These are phyloP conservation scores for Podaxis mareebaensis DNA, from an alignment of 768 basidiomycete species.

Conservation along the genomic window DNA sequence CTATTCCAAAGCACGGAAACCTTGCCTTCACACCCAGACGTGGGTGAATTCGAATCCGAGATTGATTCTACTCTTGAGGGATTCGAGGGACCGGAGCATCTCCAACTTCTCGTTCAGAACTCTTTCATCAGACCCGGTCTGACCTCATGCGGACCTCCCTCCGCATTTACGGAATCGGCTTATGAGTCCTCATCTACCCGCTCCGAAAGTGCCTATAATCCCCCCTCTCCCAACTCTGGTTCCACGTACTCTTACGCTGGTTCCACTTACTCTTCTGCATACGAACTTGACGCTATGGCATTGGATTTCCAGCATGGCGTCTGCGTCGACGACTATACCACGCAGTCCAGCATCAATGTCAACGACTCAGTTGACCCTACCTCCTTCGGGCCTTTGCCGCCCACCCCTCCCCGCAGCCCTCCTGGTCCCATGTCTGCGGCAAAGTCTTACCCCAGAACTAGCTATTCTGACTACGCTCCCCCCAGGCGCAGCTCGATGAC, in stretches of 20 bases:
- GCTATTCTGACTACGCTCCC: conserved; percentile 66
- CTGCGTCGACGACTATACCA: conserved; percentile 55
- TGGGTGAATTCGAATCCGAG: conserved; percentile 69
- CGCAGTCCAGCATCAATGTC: conserved; percentile 36
- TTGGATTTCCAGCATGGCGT: conserved; percentile 72
- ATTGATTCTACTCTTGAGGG: conserved; percentile 71
- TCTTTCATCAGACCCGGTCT: conserved; percentile 57
- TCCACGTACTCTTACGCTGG: conserved; percentile 25
- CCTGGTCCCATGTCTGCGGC: conserved; percentile 36
- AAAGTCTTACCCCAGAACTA: conserved; percentile 46
- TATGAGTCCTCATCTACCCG: conserved; percentile 69
- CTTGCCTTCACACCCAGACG: conserved; percentile 76
- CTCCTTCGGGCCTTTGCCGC: conserved; percentile 58
- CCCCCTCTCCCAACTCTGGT: conserved; percentile 51
- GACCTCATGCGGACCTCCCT: conserved; percentile 72
- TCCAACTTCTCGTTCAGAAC: conserved; percentile 27
- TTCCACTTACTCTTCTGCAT: conserved; percentile 46
- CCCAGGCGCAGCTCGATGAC: conserved; percentile 48
- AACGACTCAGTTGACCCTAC: conserved; percentile 55
- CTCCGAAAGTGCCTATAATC: conserved; percentile 72
- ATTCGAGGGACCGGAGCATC: conserved; percentile 62
- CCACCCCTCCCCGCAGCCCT: conserved; percentile 57
- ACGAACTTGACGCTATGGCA: conserved; percentile 61
- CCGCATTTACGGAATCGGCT: conserved; percentile 74
- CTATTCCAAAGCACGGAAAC: conserved; percentile 60